Base-by-base conservation (phyloP, 331 rosid genomes). In the Phaseolus coccineus region DNA sequence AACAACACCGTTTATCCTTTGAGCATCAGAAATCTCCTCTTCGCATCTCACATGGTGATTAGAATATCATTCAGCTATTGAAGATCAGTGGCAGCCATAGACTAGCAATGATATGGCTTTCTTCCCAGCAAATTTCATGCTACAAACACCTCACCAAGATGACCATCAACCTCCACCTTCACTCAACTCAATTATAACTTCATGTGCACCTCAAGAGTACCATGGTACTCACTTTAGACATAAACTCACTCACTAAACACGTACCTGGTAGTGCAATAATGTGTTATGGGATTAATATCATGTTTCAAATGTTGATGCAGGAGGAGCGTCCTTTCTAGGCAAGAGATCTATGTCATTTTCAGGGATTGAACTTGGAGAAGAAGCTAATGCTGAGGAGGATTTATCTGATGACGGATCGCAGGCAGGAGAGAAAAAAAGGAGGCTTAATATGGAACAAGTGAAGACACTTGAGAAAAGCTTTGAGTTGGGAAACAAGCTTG, bases 401-500 rank as follows among this genome's bases (percentile, higher is more conserved):
- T 72, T 91, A 61, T 93, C 98, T 6, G 98, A 93, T 80, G 98
- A 93, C 76, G 97, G 93, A 68, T 93, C 98, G 63, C 97, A 91
- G 65, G 91, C 89, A 6, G 90, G 94, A 67, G 98, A 91, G 89
- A 93, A 93, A 90, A 93, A 93, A 86, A 87, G 98, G 81, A 91
- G 98, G 83, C 91, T 93, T 0, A 93, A 88, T 84, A 86, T 90
- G 87, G 98, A 93, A 35, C 98, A 93, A 68, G 98, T 93, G 76
- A 93, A 91, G 86, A 90, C 96, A 48, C 97, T 93, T 42, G 98
- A 93, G 89, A 93, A 93, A 85, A 93, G 90, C 83, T 93, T 93
- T 65, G 98, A 93, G 80, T 71, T 93, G 76, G 98, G 98, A 3
- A 93, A 93, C 73, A 93, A 93, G 88, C 98, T 93, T 56, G 97